phyloP scores from a whole-genome alignment of 805 yeast species.

The Wickerhamomyces pijperi region DNA sequence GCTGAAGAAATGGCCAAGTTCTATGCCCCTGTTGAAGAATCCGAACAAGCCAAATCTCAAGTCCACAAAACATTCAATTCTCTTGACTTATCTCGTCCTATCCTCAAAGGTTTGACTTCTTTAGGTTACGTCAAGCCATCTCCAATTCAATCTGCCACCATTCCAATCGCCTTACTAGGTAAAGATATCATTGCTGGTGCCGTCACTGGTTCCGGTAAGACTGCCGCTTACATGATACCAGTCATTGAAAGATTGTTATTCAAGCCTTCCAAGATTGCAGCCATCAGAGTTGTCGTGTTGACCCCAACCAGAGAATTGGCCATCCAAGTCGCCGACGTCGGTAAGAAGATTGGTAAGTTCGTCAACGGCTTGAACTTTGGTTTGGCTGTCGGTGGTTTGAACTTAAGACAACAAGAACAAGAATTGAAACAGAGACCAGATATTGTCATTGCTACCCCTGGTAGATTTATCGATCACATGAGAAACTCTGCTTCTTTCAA shows the following conservation, averaged over 20 bases:
- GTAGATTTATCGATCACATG: conserved; percentile 94
- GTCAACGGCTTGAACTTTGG: conserved; percentile 77
- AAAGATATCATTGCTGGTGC: conserved; percentile 99
- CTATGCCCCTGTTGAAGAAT: conserved; percentile 49
- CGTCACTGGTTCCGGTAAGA: conserved; percentile 98
- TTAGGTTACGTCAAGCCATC: conserved; percentile 85
- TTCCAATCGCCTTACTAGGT: conserved; percentile 88
- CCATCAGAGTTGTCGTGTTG: conserved; percentile 83
- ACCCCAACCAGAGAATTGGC: conserved; percentile 98
- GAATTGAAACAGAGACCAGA: conserved; percentile 89
- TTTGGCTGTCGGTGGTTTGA: conserved; percentile 95
- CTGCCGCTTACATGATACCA: conserved; percentile 97
- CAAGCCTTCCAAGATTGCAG: conserved; percentile 76
- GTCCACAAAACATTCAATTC: conserved; percentile 61
- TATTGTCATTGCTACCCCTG: conserved; percentile 95
- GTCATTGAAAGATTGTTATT: conserved; percentile 84
- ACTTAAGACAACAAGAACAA: conserved; percentile 90
- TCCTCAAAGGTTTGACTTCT: conserved; percentile 69
- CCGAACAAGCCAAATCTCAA: conserved; percentile 38
- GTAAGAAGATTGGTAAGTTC: conserved; percentile 69
- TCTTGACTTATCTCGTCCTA: conserved; percentile 79
- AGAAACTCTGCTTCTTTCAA: conserved; percentile 89
- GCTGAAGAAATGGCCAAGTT: conserved; percentile 77
- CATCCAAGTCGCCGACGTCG: conserved; percentile 91
- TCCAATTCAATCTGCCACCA: conserved; percentile 87